A percentile compares a stretch with the other conserved stretches of the same genome.
Conservation (phyloP, 163 green algal genomes). For the Scenedesmus sp. region DNA sequence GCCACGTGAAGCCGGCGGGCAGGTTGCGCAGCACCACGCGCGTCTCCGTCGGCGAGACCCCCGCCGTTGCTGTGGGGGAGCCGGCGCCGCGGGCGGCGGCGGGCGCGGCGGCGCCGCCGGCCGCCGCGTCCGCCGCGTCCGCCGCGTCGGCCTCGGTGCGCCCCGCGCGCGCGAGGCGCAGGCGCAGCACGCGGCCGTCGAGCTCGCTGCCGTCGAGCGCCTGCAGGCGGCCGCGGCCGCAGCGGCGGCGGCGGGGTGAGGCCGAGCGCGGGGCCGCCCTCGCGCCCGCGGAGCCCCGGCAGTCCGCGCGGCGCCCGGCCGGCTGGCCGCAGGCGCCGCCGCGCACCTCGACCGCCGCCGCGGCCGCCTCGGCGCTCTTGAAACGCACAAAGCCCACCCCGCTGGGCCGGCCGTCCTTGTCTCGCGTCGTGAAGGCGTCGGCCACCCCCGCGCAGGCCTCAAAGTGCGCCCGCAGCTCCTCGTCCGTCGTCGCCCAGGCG, state of each 20-base stretch:
- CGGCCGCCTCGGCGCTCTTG: not conserved
- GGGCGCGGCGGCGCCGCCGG: not conserved
- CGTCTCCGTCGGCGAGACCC: not conserved
- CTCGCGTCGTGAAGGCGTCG: not conserved
- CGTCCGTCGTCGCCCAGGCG: not conserved
- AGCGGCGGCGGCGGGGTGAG: not conserved
- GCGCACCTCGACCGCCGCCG: slow-evolving; percentile 8
- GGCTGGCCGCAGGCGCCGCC: not conserved
- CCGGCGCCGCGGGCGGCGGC: not conserved
- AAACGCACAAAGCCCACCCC: slow-evolving; percentile 20
- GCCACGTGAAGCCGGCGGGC: not conserved
- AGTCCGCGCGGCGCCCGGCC: too few species aligned
- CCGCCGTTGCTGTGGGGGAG: not conserved
- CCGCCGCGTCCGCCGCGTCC: not conserved
- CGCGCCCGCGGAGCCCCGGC: too few species aligned
- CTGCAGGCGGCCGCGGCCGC: not conserved
- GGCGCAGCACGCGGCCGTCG: not conserved
- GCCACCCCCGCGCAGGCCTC: not conserved
- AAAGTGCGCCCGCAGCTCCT: slow-evolving; percentile 14
- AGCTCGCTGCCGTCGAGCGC: not conserved
- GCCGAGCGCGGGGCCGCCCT: too few species aligned
- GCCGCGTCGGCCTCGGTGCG: not conserved
- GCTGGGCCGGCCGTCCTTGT: not conserved
- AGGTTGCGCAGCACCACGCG: slow-evolving; percentile 19
- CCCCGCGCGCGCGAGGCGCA: not conserved